Conservation (phyloP, 1,284 basidiomycete genomes). For the Omphalotus olearius region DNA sequence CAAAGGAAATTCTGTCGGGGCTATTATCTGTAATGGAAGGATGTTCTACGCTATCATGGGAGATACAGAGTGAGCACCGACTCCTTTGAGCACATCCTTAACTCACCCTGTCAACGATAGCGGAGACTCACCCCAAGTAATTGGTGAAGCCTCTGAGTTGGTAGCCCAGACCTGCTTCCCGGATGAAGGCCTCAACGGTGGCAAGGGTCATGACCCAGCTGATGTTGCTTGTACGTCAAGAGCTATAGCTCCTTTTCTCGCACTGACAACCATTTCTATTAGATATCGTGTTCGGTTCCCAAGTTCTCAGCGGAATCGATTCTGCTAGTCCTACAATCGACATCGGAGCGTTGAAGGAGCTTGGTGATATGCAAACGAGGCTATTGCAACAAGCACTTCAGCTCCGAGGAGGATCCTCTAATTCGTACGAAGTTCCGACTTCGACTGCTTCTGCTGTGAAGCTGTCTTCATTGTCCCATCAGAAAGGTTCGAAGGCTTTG, state of each 20-base stretch:
- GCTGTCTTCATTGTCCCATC: too few species aligned
- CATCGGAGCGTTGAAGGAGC: slow-evolving; percentile 11
- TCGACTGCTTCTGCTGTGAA: too few species aligned
- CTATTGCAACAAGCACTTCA: slow-evolving; percentile 1
- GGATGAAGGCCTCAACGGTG: slow-evolving; percentile 16
- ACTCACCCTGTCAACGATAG: neutral
- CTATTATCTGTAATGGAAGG: slow-evolving; percentile 21
- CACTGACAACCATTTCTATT: neutral
- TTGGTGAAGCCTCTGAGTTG: slow-evolving; percentile 23
- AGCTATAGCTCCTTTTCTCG: neutral
- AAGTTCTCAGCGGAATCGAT: slow-evolving; percentile 12
- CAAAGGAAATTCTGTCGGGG: slow-evolving; percentile 20
- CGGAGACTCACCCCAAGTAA: slow-evolving; percentile 21
- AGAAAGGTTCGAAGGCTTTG: too few species aligned
- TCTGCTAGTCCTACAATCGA: slow-evolving; percentile 13
- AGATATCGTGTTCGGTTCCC: slow-evolving; percentile 15
- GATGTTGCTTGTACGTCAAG: slow-evolving; percentile 21
- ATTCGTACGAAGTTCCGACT: too few species aligned
- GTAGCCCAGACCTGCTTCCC: slow-evolving; percentile 23
- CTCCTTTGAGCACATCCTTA: neutral
- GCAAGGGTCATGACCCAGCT: slow-evolving; percentile 17
- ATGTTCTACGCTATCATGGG: slow-evolving; percentile 25
- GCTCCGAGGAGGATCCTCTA: neutral
- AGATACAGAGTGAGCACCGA: slow-evolving; percentile 19
- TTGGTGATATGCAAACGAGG: slow-evolving; percentile 14